These are phyloP conservation scores for Neofusicoccum parvum DNA, from an alignment of 2,329 filamentous ascomycete genomes.

Conservation along the genomic window DNA sequence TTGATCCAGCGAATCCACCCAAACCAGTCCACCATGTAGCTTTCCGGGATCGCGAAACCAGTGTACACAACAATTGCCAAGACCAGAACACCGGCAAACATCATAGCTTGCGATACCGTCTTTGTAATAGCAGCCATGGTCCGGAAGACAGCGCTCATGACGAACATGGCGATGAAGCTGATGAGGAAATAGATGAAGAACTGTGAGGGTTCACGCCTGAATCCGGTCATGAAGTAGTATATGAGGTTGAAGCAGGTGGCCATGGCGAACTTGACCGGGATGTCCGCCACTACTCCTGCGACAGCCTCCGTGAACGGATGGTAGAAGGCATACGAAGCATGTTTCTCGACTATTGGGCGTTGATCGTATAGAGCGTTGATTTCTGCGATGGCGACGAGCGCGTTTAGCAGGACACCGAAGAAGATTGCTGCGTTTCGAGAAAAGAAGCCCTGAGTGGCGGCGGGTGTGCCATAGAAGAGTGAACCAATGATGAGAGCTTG, in stretches of 20 bases:
- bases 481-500: slow-evolving; percentile 64
- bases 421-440: slow-evolving; percentile 61
- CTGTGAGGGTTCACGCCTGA: slow-evolving; percentile 69
- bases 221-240: slow-evolving; percentile 82
- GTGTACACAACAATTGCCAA: slow-evolving; percentile 67
- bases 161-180: slow-evolving; percentile 61
- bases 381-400: slow-evolving; percentile 57
- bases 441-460: slow-evolving; percentile 56
- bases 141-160: slow-evolving; percentile 83
- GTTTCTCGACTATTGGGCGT: slow-evolving; percentile 89
- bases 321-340: slow-evolving; percentile 81
- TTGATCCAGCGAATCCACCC: slow-evolving; percentile 66
- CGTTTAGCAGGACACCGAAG: slow-evolving; percentile 62
- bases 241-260: slow-evolving; percentile 73
- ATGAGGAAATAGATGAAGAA: slow-evolving; percentile 86
- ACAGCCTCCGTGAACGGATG: slow-evolving; percentile 84
- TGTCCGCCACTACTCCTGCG: slow-evolving; percentile 78
- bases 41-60: slow-evolving; percentile 68
- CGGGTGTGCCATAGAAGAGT: slow-evolving; percentile 58
- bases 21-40: slow-evolving; percentile 55
- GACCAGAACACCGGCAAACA: slow-evolving; percentile 58
- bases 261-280: slow-evolving; percentile 77
- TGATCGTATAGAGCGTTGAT: slow-evolving; percentile 68
- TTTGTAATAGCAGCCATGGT: slow-evolving; percentile 74
- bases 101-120: slow-evolving; percentile 61